Evolutionary conservation across 2,329 filamentous ascomycete genomes (phyloP), one percentile per base, ranked within the genome.

Genomic region (Westerdykella aurantiaca): DNA sequence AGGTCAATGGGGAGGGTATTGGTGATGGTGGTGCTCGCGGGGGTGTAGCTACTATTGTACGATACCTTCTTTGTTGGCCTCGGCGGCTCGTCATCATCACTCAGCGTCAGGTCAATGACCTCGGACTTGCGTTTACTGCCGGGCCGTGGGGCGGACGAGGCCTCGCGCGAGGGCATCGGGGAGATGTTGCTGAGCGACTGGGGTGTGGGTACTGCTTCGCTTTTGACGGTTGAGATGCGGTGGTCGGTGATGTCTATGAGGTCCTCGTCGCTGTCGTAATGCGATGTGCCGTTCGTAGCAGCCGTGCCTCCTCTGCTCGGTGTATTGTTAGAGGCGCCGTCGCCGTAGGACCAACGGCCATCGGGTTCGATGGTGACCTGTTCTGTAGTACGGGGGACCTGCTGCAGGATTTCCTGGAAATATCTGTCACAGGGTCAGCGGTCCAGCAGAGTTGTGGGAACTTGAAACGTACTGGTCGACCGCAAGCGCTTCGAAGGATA

Each of bases 351-450:
- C 93, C 93, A 98, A 53, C 77, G 74, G 2, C 91, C 93, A 52
- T 89, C 78, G 1, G 91, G 88, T 57, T 97, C 88, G 34, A 98
- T 88, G 1, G 84, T 90, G 21, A 97, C 89, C 55, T 95, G 86
- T 44, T 96, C 89, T 0, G 84, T 74, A 16, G 79, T 81, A 34
- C 74, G 75, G 0, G 82, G 70, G 0, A 91, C 95, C 29, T 79
- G 82, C 44, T 79, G 74, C 21, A 98, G 71, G 43, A 98, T 96
- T 51, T 95, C 86, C 58, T 85, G 82, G 13, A 95, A 89, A 63
- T 95, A 95, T 59, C 85, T 88, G 44, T 6, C 5, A 13, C 13
- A 21, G 33, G 13, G 35, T 48, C 45, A 54, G 49, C 40, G 29
- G 22, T n/a, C 41, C 31, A 16, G 44, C 9, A 41, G 4, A 12